Conservation (phyloP, 768 basidiomycete genomes). For the Panaeolus papilionaceus region DNA sequence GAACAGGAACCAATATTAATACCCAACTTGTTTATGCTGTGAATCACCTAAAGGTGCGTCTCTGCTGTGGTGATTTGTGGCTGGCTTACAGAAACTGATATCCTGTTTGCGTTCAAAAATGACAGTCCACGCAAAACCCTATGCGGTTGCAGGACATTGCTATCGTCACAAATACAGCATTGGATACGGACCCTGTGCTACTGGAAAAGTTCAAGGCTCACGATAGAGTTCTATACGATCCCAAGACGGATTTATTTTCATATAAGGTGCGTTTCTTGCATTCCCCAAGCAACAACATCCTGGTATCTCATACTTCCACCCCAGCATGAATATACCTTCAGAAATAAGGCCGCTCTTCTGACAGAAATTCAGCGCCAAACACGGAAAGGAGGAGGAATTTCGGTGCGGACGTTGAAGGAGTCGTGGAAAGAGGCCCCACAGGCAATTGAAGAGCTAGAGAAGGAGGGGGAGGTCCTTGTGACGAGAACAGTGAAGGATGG, state of each 20-base stretch:
- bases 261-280: conserved; percentile 68
- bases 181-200: conserved; percentile 73
- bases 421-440: conserved; percentile 88
- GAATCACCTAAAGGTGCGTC: conserved; percentile 74
- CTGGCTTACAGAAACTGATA: not conserved
- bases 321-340: conserved; percentile 87
- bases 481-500: conserved; percentile 86
- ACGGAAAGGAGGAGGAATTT: conserved; percentile 83
- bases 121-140: conserved; percentile 71
- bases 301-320: conserved; percentile 4
- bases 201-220: conserved; percentile 85
- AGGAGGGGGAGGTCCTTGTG: conserved; percentile 88
- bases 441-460: conserved; percentile 89
- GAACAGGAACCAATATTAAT: conserved; percentile 80
- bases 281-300: too few relatives aligned
- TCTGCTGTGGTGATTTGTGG: not conserved
- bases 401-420: conserved; percentile 85
- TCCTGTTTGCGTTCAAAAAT: not conserved
- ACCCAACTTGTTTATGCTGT: conserved; percentile 90
- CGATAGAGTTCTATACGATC: conserved; percentile 80
- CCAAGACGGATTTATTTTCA: conserved; percentile 84
- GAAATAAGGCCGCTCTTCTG: conserved; percentile 82
- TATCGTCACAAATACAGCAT: conserved; percentile 76
- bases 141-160: conserved; percentile 91
- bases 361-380: conserved; percentile 88